Evolutionary conservation across 805 yeast species (phyloP), one percentile per base, ranked within the genome.

Genomic region (Sugiyamaella chiloensis): DNA sequence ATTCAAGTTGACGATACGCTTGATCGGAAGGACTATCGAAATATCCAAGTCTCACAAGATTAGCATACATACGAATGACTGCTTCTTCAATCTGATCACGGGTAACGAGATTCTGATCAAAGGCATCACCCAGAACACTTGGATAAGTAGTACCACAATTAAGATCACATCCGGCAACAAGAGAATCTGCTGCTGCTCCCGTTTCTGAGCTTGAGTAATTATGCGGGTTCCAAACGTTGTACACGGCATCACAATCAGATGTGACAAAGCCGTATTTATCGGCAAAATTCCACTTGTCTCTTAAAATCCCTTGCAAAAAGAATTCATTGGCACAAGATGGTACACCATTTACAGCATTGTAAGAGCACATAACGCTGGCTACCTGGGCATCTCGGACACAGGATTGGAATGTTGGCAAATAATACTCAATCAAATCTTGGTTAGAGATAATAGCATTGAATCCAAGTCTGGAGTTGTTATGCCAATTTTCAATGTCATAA

Each of bases 291-390:
- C 50, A 46, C 9, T 35, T 29, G 11, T 39, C 46, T 2, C 52
- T 42, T 11, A 47, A 21, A 32, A 50, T 26, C 5, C 34, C 37
- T 26, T 45, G 46, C 40, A 50, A n/a, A n/a, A 50, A 29, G 31
- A 24, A 50, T 9, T 23, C 36, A 29, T 46, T 42, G 14, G 52
- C 47, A 42, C 52, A 50, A 12, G 50, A 19, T 7, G 52, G 52
- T n/a, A 50, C 42, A 12, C 52, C 52, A 30, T 50, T 50, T 2
- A 50, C 47, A 5, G 52, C 43, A 34, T 50, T 50, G 21, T 50
- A 50, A 2, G 50, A 46, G 31, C 52, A 50, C 52, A 50, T 50
- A 16, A 50, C 23, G 35, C 44, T 27, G 21, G 40, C 47, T 11
- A 42, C 46, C 9, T 37, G 20, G 2, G 50, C 50, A 21, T 50